Evolutionary conservation across 192 early-diverging fungal genomes (phyloP).

Genomic region (Geranomyces michiganensis): DNA sequence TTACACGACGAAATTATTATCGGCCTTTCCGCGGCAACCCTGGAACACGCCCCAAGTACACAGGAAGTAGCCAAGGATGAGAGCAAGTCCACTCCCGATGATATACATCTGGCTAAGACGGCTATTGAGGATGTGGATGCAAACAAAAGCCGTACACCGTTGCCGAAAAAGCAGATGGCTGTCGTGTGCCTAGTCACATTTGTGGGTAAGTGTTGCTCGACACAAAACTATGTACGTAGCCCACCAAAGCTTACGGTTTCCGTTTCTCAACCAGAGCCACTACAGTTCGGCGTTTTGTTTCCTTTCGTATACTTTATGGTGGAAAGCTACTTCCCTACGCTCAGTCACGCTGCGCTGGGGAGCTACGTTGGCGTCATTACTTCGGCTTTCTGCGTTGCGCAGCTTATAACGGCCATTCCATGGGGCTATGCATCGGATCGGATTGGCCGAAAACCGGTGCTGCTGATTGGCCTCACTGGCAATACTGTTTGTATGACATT

Average conservation of each 20-base stretch:
- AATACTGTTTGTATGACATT: conserved; percentile 67
- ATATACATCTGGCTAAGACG: too few species aligned
- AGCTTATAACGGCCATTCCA: conserved; percentile 58
- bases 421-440: conserved; percentile 79
- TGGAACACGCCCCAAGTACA: too few species aligned
- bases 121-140: too few species aligned
- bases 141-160: conserved; percentile 35
- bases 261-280: conserved; percentile 60
- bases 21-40: too few species aligned
- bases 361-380: conserved; percentile 80
- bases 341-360: conserved; percentile 74
- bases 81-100: too few species aligned
- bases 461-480: conserved; percentile 79
- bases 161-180: conserved; percentile 50
- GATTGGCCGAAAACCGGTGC: conserved; percentile 77
- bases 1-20: too few species aligned
- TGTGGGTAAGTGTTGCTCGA: conserved; percentile 31
- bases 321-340: conserved; percentile 60
- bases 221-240: not conserved
- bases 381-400: conserved; percentile 71
- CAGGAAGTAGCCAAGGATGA: too few species aligned
- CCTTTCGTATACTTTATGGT: conserved; percentile 88
- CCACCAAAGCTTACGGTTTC: conserved; percentile 9
- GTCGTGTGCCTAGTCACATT: conserved; percentile 57
- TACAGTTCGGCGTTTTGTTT: conserved; percentile 71